A percentile compares a stretch with the other conserved stretches of the same genome.
Conservation (phyloP, 129 eudicot genomes). For the Scalesia atractyloides region DNA sequence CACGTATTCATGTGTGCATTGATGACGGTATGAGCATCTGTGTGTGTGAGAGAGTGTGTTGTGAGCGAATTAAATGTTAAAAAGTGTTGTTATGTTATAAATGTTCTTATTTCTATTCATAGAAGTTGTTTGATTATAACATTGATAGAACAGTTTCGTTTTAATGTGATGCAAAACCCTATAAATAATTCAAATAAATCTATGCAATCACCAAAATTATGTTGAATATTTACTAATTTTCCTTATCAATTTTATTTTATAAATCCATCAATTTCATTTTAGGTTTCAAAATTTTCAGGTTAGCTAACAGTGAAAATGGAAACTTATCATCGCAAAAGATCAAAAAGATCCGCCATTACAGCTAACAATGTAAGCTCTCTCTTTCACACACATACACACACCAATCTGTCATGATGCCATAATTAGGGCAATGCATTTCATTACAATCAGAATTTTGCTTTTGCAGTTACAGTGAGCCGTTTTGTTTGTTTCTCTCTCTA, state of each 20-base stretch:
- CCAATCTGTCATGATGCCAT: background rate
- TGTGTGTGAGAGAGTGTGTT: background rate
- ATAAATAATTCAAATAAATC: background rate
- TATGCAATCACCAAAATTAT: background rate
- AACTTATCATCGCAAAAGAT: conserved; percentile 44
- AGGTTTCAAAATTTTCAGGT: conserved; percentile 17
- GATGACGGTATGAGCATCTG: background rate
- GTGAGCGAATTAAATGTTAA: background rate
- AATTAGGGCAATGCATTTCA: conserved; percentile 10
- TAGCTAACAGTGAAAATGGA: conserved; percentile 37
- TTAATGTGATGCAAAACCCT: conserved; percentile 7
- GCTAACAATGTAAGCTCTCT: conserved; percentile 35
- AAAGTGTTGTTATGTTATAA: background rate
- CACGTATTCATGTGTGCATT: background rate
- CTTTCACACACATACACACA: conserved; percentile 5
- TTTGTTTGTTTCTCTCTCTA: conserved; percentile 24
- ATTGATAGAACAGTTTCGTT: background rate
- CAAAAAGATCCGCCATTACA: conserved; percentile 26
- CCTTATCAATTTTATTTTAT: background rate
- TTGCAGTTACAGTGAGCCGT: conserved; percentile 23
- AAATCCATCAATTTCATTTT: background rate
- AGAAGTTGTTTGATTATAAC: conserved; percentile 12
- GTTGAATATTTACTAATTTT: background rate
- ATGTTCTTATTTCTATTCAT: conserved; percentile 6
- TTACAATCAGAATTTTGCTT: conserved; percentile 22